These are phyloP conservation scores for Leptographium wingfieldii DNA, from an alignment of 2,329 filamentous ascomycete genomes.

Conservation along the genomic window DNA sequence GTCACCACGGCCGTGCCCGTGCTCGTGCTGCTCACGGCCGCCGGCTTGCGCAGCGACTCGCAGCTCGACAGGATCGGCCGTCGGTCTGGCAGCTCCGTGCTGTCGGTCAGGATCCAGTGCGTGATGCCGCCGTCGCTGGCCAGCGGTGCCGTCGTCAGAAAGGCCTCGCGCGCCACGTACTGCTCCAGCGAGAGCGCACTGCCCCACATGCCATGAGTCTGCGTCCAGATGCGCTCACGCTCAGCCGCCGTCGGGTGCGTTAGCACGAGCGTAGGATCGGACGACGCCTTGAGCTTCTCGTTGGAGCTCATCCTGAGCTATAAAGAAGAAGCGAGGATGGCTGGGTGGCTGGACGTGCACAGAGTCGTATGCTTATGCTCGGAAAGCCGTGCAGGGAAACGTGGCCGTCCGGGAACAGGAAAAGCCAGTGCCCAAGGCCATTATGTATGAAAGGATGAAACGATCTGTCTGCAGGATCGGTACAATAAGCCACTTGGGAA, in stretches of 20 bases:
- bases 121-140: constrained; percentile 45
- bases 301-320: constrained; percentile 21
- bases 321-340: not conserved
- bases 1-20: constrained; percentile 5
- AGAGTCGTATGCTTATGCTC: not conserved
- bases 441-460: not conserved
- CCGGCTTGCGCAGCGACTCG: constrained; percentile 50
- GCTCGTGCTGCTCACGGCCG: constrained; percentile 16
- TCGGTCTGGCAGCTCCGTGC: constrained; percentile 21
- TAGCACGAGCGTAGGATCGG: constrained; percentile 31
- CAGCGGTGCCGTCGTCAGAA: constrained; percentile 44
- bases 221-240: constrained; percentile 38
- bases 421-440: not conserved
- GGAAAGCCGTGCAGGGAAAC: not conserved
- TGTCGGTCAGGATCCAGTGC: constrained; percentile 51
- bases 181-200: constrained; percentile 37
- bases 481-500: not conserved
- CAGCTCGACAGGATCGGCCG: constrained; percentile 50
- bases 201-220: constrained; percentile 47
- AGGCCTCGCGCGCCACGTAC: constrained; percentile 48
- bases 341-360: not conserved
- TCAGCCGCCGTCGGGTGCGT: constrained; percentile 45
- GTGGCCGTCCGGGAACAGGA: not conserved
- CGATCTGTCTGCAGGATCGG: not conserved
- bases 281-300: constrained; percentile 19